Conservation (phyloP, 148 eudicot genomes). For the Rhododendron ferrugineum region DNA sequence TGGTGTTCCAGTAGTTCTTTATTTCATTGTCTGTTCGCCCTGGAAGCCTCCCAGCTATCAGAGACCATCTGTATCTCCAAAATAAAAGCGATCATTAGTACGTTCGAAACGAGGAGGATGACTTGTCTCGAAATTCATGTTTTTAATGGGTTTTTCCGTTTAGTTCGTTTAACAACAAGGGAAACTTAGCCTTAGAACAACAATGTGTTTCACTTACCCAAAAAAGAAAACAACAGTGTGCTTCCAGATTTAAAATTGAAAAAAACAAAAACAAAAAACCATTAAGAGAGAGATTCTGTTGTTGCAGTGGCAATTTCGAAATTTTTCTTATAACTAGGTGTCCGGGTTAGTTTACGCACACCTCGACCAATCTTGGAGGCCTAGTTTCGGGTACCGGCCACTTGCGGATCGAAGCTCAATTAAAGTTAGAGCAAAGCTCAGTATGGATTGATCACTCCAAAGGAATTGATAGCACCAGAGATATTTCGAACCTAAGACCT, state of each 20-base stretch:
- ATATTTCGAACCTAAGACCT: too few relatives aligned
- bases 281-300: neutral
- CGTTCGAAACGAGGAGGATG: neutral
- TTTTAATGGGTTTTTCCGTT: too few relatives aligned
- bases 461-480: too few relatives aligned
- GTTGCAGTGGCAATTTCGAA: neutral
- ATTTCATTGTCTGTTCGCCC: constrained; percentile 43
- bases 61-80: constrained; percentile 22
- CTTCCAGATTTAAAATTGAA: neutral
- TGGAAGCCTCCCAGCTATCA: constrained; percentile 33
- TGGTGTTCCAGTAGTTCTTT: constrained; percentile 31
- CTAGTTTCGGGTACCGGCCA: too few relatives aligned
- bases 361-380: neutral
- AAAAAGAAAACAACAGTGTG: neutral
- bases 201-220: too few relatives aligned
- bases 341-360: too few relatives aligned
- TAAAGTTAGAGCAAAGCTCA: too few relatives aligned
- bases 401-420: too few relatives aligned
- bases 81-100: neutral
- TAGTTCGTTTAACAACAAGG: neutral
- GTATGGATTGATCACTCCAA: too few relatives aligned
- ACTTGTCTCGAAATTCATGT: too few relatives aligned
- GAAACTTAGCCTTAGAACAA: too few relatives aligned
- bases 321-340: too few relatives aligned
- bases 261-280: neutral